phyloP scores from a whole-genome alignment of 805 yeast genomes.

The Metschnikowia gelsemii region DNA sequence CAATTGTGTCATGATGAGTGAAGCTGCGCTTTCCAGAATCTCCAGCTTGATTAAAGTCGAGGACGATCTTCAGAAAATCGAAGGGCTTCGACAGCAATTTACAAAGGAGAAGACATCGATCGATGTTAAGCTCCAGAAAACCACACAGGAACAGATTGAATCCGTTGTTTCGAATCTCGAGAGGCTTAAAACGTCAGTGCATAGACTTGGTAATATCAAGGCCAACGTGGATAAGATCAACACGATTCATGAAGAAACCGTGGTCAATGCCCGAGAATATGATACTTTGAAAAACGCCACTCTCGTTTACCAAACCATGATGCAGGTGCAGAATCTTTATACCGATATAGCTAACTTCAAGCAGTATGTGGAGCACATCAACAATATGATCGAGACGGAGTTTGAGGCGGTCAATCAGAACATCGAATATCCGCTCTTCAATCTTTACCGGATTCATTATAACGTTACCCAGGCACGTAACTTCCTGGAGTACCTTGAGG shows the following conservation, averaged over 20 bases:
- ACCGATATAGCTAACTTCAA: constrained; percentile 59
- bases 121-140: constrained; percentile 71
- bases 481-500: constrained; percentile 69
- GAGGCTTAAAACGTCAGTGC: constrained; percentile 46
- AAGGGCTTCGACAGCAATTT: constrained; percentile 53
- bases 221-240: constrained; percentile 43
- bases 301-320: constrained; percentile 66
- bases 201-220: constrained; percentile 37
- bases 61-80: constrained; percentile 56
- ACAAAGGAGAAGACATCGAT: constrained; percentile 69
- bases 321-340: constrained; percentile 63
- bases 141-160: constrained; percentile 64
- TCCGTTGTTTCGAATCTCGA: constrained; percentile 53
- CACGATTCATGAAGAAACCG: constrained; percentile 54
- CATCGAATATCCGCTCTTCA: constrained; percentile 46
- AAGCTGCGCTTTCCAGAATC: constrained; percentile 40
- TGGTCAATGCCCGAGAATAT: constrained; percentile 61
- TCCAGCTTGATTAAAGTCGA: constrained; percentile 41
- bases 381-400: constrained; percentile 50
- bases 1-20: constrained; percentile 29
- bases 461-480: constrained; percentile 69
- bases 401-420: constrained; percentile 32
- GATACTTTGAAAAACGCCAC: constrained; percentile 68
- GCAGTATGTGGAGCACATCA: constrained; percentile 49
- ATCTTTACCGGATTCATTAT: constrained; percentile 67